A percentile compares a stretch with the other conserved stretches of the same genome.
phyloP scores from a whole-genome alignment of 139 green algal genomes.

The Gonium pectorale region DNA sequence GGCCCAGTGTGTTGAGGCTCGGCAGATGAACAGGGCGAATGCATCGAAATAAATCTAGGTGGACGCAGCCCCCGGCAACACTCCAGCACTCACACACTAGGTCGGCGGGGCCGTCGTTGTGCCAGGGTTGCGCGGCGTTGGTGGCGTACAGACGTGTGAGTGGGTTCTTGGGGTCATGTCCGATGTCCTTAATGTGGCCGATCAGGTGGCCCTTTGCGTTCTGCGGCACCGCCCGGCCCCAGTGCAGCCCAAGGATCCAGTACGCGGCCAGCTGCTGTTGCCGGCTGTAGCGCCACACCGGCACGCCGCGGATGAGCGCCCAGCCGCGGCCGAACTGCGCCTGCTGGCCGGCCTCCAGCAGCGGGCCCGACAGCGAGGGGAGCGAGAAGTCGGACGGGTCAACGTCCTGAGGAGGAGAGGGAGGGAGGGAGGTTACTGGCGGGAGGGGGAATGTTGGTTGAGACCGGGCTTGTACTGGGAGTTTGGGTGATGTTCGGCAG shows the following conservation, averaged over 20 bases:
- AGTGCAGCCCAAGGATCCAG: constrained; percentile 66
- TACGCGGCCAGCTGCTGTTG: constrained; percentile 63
- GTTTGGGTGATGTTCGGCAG: too few relatives aligned
- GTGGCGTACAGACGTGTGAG: constrained; percentile 74
- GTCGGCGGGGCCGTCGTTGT: constrained; percentile 69
- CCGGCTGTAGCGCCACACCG: constrained; percentile 61
- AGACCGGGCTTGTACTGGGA: too few relatives aligned
- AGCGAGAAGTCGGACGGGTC: constrained; percentile 61
- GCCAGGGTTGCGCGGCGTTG: constrained; percentile 70
- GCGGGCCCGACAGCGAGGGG: constrained; percentile 62
- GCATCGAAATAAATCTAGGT: not conserved
- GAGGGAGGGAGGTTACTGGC: not conserved
- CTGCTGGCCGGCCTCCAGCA: constrained; percentile 49
- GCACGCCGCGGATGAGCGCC: constrained; percentile 68
- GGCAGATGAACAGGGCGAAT: too few relatives aligned
- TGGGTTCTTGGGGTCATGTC: constrained; percentile 62
- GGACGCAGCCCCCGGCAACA: not conserved
- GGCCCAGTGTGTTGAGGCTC: too few relatives aligned
- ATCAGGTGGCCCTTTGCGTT: constrained; percentile 79
- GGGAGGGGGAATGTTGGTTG: too few relatives aligned
- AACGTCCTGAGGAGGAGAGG: constrained; percentile 43
- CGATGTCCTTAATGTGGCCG: constrained; percentile 77
- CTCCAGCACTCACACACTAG: constrained; percentile 63
- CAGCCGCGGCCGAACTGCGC: constrained; percentile 71
- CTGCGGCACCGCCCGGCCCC: constrained; percentile 62